These are phyloP conservation scores for Aureobasidium leucospermi DNA, from an alignment of 2,329 filamentous ascomycete species.

Conservation along the genomic window DNA sequence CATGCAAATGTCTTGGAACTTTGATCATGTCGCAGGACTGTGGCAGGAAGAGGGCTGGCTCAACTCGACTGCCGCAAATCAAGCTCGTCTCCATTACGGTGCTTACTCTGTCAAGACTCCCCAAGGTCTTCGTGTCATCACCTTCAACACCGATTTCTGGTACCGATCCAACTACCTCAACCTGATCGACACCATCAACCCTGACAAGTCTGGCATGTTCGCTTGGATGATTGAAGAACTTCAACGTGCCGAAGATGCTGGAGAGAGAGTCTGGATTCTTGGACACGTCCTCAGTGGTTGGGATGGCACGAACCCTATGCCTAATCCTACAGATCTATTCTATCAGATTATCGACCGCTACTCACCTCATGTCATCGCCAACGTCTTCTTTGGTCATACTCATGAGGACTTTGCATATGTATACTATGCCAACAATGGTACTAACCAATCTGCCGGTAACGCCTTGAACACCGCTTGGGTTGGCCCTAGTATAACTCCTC, in stretches of 20 bases:
- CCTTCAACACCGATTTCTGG: conserved; percentile 48
- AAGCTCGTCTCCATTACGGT: conserved; percentile 48
- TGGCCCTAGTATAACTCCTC: conserved; percentile 43
- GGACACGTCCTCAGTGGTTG: conserved; percentile 50
- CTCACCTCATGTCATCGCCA: conserved; percentile 48
- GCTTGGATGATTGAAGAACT: conserved; percentile 46
- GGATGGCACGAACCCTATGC: conserved; percentile 44
- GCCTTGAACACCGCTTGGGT: conserved; percentile 48
- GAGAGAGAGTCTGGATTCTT: conserved; percentile 48
- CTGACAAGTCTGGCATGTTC: conserved; percentile 43
- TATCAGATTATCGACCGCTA: conserved; percentile 50
- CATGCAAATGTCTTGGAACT: conserved; percentile 52
- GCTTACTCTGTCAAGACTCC: conserved; percentile 50
- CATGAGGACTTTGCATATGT: conserved; percentile 50
- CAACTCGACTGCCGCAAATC: conserved; percentile 34
- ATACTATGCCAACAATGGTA: conserved; percentile 48
- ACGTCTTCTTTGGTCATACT: conserved; percentile 49
- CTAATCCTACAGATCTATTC: conserved; percentile 48
- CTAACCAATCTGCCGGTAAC: conserved; percentile 30
- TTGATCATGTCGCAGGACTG: conserved; percentile 45
- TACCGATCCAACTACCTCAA: conserved; percentile 41
- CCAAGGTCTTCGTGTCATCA: conserved; percentile 45
- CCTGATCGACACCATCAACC: conserved; percentile 46
- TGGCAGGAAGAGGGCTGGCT: conserved; percentile 54
- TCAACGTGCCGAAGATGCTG: conserved; percentile 44